Base-by-base conservation (phyloP, 805 yeast genomes). In the Metschnikowia arizonensis region DNA sequence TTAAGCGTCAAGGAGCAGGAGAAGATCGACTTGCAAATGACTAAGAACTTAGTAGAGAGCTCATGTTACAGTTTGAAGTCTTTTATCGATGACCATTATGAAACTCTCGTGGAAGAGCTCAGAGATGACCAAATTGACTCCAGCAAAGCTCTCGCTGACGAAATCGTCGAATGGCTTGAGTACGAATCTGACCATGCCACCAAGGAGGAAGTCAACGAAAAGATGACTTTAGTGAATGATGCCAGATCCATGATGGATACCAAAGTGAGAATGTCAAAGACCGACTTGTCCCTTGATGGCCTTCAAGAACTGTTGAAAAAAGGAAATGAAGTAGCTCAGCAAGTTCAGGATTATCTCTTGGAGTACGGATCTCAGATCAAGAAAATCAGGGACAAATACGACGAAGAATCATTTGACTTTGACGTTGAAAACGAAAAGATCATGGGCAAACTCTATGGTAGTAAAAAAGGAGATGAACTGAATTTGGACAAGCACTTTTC, bases 81-180 rank as follows among this genome's bases (percentile, higher is more conserved):
- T 8, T 73, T 68, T 42, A 55, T 87, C 15, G 84, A 79, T 14
- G 79, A 79, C 26, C 75, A 76, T 32, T 78, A 74, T 19, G 74
- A 73, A 6, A 47, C 51, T 0, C 51, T 70, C 15, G 40, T 45
- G 6, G 62, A 62, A 10, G 74, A 69, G 36, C 68, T 75, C 0
- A 78, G 79, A 7, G 57, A 62, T 4, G 55, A 61, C 0, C 65
- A 71, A 31, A 49, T 78, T 5, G 72, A 67, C 4, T 53, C 61
- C 25, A 21, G 50, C 44, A 47, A 53, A 24, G 29, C 42, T 0
- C 50, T 67, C 5, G 77, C 83, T 4, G 46, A 68, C 12, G 81
- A 78, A 9, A 64, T 71, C 21, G 65, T 85, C 37, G 91, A 84
- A 48, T 88, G 96, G 96, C 66, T 88, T 31, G 95, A 88, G 40